phyloP scores from a whole-genome alignment of 169 alveolate species.

The Cryptosporidium canis region DNA sequence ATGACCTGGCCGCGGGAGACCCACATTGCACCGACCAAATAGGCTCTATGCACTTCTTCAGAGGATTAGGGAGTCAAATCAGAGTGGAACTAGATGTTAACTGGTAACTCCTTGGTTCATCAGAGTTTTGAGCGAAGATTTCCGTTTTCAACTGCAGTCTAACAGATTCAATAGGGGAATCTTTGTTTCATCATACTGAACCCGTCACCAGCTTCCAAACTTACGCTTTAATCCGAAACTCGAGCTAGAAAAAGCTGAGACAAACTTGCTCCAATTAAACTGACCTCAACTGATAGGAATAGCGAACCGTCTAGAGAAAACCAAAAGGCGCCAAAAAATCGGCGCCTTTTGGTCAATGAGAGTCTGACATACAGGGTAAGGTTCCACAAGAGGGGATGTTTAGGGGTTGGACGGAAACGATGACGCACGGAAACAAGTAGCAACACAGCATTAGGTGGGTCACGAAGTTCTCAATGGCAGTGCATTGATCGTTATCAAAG shows the following conservation, averaged over 20 bases:
- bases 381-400: too few relatives aligned
- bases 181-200: constrained; percentile 53
- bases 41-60: neutral
- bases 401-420: too few relatives aligned
- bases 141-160: constrained; percentile 18
- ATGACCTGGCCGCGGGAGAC: neutral
- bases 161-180: constrained; percentile 68
- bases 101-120: neutral
- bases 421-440: neutral
- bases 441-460: neutral
- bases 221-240: neutral
- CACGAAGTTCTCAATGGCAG: neutral
- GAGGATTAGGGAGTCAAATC: neutral
- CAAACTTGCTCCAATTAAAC: neutral
- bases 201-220: neutral
- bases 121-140: constrained; percentile 59
- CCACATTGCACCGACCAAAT: neutral
- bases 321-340: too few relatives aligned
- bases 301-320: too few relatives aligned
- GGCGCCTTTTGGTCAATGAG: too few relatives aligned
- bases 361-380: too few relatives aligned
- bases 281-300: too few relatives aligned
- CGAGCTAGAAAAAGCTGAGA: neutral
- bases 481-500: neutral
- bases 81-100: neutral